Evolutionary conservation across 495 filamentous ascomycete genomes (phyloP).

Genomic region (Hypoxylon trugodes): DNA sequence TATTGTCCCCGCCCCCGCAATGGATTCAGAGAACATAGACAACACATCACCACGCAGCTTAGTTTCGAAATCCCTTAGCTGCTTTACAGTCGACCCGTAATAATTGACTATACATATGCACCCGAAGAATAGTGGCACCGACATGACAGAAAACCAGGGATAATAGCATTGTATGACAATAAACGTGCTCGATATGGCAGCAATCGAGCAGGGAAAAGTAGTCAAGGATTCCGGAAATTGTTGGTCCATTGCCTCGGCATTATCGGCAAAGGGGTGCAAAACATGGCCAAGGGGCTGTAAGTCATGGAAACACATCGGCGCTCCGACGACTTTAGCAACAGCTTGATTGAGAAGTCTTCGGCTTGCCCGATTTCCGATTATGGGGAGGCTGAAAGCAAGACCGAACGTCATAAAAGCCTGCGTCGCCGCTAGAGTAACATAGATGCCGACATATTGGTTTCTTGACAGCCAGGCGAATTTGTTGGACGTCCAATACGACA

Average conservation of each 20-base stretch:
- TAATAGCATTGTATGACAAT: conserved; percentile 29
- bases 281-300: conserved; percentile 59
- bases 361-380: conserved; percentile 47
- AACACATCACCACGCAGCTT: conserved; percentile 52
- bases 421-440: conserved; percentile 41
- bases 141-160: conserved; percentile 44
- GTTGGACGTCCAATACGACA: conserved; percentile 22
- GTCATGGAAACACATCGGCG: conserved; percentile 61
- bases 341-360: conserved; percentile 48
- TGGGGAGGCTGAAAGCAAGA: conserved; percentile 24
- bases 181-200: conserved; percentile 31
- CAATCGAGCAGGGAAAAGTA: conserved; percentile 21
- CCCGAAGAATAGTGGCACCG: conserved; percentile 46
- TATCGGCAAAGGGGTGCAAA: conserved; percentile 60
- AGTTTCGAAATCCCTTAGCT: conserved; percentile 49
- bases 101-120: conserved; percentile 50
- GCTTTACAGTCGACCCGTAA: conserved; percentile 50
- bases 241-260: conserved; percentile 53
- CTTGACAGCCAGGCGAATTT: conserved; percentile 2
- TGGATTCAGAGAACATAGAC: conserved; percentile 55
- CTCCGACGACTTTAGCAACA: conserved; percentile 54
- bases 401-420: conserved; percentile 42
- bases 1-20: conserved; percentile 53
- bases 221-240: conserved; percentile 36
- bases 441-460: conserved; percentile 27